Evolutionary conservation across 1,139 yeast species (phyloP), one percentile per base, ranked within the genome.

Genomic region (Pichia sp.): DNA sequence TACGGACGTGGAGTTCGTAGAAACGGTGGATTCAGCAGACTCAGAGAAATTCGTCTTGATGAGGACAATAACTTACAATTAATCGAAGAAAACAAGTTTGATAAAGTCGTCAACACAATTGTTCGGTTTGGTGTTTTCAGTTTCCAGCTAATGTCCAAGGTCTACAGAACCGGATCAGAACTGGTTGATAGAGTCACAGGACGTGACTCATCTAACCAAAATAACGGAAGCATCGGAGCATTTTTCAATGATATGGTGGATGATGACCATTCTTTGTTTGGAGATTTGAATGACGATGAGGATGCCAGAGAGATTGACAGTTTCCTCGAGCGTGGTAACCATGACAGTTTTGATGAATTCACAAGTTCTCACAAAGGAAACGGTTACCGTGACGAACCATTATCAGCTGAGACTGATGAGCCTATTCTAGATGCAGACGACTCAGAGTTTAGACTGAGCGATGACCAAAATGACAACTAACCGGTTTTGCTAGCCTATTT

Each of bases 41-140:
- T 88, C 65, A 96, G 97, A 16, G 96, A 87, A 68, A 92, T 92
- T 56, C 77, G 97, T 64, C 77, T 92, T 50, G 93, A 85, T 55
- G 81, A 75, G 46, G 91, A 84, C 48, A 89, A 85, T 54, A 81
- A 77, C 51, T 73, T 80, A 63, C 75, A 77, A 29, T 79, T 88
- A 14, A 81, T 87, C 57, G 93, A 86, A 67, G 81, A 87, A 58
- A 83, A 84, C 60, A 65, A 67, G n/a, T 76, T 83, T 17, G 93
- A 87, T 67, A 79, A 74, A 50, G 78, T 79, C 16, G 87, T 87
- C 3, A 87, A 87, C 61, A 62, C 67, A 14, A 76, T 85, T 40
- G 87, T 87, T 3, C 78, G 75, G 63, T 87, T 88, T 2, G 80
- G 87, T 17, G 67, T 76, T 29, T 67, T 65, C 8, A 66, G 61